phyloP scores from a whole-genome alignment of 2,329 filamentous ascomycete genomes.

The Corinectria fuckeliana region DNA sequence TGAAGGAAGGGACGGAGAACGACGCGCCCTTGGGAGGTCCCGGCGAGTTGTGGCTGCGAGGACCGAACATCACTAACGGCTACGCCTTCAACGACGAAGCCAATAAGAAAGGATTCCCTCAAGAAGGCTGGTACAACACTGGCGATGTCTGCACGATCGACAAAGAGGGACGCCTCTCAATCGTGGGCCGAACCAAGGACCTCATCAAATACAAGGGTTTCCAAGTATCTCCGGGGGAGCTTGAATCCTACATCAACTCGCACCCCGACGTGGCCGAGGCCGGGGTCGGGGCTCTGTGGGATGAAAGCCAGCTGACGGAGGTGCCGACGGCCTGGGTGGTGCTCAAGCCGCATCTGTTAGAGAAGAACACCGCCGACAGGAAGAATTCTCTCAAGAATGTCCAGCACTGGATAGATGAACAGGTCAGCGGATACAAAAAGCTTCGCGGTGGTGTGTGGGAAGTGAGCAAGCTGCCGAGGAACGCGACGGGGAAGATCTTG shows the following conservation, averaged over 20 bases:
- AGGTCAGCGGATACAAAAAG: conserved; percentile 52
- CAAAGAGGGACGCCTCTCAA: conserved; percentile 39
- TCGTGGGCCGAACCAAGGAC: conserved; percentile 49
- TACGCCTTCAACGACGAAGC: conserved; percentile 50
- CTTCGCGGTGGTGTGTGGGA: conserved; percentile 47
- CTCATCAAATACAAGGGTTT: conserved; percentile 53
- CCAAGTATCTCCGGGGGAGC: conserved; percentile 47
- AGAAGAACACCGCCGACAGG: conserved; percentile 3
- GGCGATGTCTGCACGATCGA: conserved; percentile 52
- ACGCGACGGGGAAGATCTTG: conserved; percentile 48
- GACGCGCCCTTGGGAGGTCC: conserved; percentile 46
- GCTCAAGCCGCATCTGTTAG: conserved; percentile 34
- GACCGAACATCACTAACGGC: conserved; percentile 51
- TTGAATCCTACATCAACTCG: conserved; percentile 45
- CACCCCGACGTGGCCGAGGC: conserved; percentile 46
- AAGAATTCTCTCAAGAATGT: conserved; percentile 38
- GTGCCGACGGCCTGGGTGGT: conserved; percentile 48
- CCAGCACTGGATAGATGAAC: conserved; percentile 41
- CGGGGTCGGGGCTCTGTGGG: conserved; percentile 45
- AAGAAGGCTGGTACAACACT: conserved; percentile 52
- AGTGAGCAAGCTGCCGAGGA: conserved; percentile 42
- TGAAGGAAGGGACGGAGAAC: conserved; percentile 45
- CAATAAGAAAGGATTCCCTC: conserved; percentile 46
- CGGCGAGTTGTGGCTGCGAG: conserved; percentile 52
- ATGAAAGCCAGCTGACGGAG: conserved; percentile 48